Evolutionary conservation across 1,284 basidiomycete species (phyloP).

Genomic region (Heterobasidion irregulare): DNA sequence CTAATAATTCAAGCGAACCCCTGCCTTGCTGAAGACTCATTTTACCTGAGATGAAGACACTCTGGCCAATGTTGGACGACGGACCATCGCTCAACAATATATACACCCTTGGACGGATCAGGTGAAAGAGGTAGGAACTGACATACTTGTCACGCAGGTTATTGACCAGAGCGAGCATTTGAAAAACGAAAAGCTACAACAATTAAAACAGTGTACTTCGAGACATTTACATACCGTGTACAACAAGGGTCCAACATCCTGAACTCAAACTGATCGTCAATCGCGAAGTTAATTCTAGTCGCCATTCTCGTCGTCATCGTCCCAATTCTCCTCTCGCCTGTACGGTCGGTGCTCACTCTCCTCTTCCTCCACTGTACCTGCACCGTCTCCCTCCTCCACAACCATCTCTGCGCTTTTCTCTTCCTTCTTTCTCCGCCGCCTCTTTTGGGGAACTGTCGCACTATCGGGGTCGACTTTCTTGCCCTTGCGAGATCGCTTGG

Average conservation of each 20-base stretch:
- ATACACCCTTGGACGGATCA: too few relatives aligned
- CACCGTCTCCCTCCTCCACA: conserved; percentile 7
- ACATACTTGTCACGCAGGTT: background rate
- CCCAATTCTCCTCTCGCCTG: conserved; percentile 9
- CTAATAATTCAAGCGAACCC: too few relatives aligned
- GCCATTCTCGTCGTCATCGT: conserved; percentile 13
- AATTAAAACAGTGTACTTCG: background rate
- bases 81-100: too few relatives aligned
- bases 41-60: too few relatives aligned
- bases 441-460: conserved; percentile 13
- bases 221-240: background rate
- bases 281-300: background rate
- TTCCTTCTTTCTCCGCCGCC: conserved; percentile 20
- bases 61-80: too few relatives aligned
- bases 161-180: background rate
- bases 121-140: too few relatives aligned
- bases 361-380: conserved; percentile 21
- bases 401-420: conserved; percentile 7
- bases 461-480: conserved; percentile 27
- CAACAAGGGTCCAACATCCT: background rate
- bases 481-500: conserved; percentile 27
- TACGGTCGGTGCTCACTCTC: conserved; percentile 14
- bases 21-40: too few relatives aligned
- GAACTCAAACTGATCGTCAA: background rate
- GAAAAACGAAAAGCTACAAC: background rate